A percentile compares a stretch with the other conserved stretches of the same genome.
These are phyloP conservation scores for Exophiala phaeomuriformis DNA, from an alignment of 2,329 filamentous ascomycete species.

Conservation along the genomic window DNA sequence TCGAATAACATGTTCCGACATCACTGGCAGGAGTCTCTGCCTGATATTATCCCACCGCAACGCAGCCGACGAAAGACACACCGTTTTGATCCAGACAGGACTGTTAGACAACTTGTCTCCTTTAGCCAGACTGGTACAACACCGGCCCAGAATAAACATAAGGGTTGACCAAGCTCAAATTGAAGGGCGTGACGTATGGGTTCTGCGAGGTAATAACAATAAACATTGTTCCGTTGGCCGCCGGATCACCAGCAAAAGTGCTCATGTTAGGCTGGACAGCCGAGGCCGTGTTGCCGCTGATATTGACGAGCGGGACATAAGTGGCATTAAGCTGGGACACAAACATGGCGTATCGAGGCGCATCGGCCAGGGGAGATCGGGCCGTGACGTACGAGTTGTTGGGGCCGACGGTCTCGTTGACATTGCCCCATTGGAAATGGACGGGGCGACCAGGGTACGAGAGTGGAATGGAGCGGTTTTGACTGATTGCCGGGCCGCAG, in stretches of 20 bases:
- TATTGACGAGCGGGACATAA: constrained; percentile 53
- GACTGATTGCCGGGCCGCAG: constrained; percentile 58
- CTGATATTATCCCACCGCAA: too few relatives aligned
- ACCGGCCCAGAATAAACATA: constrained; percentile 65
- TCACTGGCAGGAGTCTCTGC: too few relatives aligned
- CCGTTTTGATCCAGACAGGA: too few relatives aligned
- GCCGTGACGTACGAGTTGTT: constrained; percentile 76
- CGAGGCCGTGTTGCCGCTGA: constrained; percentile 51
- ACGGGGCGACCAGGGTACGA: constrained; percentile 68
- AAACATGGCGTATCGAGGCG: constrained; percentile 65
- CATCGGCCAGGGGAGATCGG: constrained; percentile 44
- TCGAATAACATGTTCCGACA: too few relatives aligned
- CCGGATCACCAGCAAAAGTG: constrained; percentile 61
- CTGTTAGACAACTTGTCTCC: too few relatives aligned
- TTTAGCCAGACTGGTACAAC: constrained; percentile 69
- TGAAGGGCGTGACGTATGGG: constrained; percentile 66
- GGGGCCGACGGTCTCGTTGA: constrained; percentile 62
- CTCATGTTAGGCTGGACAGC: constrained; percentile 66
- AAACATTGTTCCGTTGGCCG: constrained; percentile 72
- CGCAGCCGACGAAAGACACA: too few relatives aligned
- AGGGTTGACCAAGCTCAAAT: constrained; percentile 64
- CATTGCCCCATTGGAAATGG: constrained; percentile 63
- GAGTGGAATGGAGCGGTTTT: constrained; percentile 63
- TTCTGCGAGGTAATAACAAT: constrained; percentile 65
- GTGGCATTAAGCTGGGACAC: constrained; percentile 70